Percentiles rank a stretch among this genome's conserved stretches.
Evolutionary conservation across 1,139 yeast species (phyloP).

Genomic region (Debaryomycetaceae sp.): DNA sequence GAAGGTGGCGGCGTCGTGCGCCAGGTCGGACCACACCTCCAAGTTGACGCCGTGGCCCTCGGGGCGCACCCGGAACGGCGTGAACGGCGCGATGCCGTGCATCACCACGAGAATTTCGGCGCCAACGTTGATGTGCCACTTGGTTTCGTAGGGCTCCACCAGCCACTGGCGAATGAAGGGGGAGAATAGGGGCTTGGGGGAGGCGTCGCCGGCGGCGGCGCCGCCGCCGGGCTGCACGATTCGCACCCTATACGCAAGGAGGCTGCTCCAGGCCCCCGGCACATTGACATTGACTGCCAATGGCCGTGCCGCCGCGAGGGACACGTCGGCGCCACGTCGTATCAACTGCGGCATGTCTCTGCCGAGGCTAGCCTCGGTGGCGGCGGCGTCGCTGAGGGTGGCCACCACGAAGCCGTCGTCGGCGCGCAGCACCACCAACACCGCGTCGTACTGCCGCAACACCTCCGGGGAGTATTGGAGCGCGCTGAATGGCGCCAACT

Average conservation of each 20-base stretch:
- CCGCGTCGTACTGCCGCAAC: slow-evolving; percentile 39
- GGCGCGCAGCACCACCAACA: slow-evolving; percentile 33
- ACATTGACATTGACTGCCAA: slow-evolving; percentile 45
- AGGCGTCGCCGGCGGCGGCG: slow-evolving; percentile 9
- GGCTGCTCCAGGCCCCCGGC: slow-evolving; percentile 58
- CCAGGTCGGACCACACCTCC: slow-evolving; percentile 40
- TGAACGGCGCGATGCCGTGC: slow-evolving; percentile 79
- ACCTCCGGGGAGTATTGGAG: slow-evolving; percentile 33
- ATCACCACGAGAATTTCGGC: slow-evolving; percentile 38
- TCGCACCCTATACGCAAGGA: slow-evolving; percentile 50
- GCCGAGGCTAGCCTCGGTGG: slow-evolving; percentile 23
- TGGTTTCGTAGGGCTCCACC: slow-evolving; percentile 66
- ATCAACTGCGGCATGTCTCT: slow-evolving; percentile 30
- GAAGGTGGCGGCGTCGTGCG: slow-evolving; percentile 19
- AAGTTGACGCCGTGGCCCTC: slow-evolving; percentile 28
- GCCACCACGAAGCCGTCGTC: slow-evolving; percentile 36
- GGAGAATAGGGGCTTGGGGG: slow-evolving; percentile 28
- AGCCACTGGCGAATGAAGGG: slow-evolving; percentile 68
- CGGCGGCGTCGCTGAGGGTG: slow-evolving; percentile 21
- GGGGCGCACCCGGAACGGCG: slow-evolving; percentile 43
- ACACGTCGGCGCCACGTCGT: slow-evolving; percentile 30
- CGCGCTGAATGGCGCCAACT: slow-evolving; percentile 41
- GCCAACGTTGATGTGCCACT: slow-evolving; percentile 60
- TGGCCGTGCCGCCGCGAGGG: slow-evolving; percentile 44
- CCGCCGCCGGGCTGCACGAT: slow-evolving; percentile 18